Evolutionary conservation across 202 grass and related monocot species (phyloP).

Genomic region (Miscanthus sacchariflorus): DNA sequence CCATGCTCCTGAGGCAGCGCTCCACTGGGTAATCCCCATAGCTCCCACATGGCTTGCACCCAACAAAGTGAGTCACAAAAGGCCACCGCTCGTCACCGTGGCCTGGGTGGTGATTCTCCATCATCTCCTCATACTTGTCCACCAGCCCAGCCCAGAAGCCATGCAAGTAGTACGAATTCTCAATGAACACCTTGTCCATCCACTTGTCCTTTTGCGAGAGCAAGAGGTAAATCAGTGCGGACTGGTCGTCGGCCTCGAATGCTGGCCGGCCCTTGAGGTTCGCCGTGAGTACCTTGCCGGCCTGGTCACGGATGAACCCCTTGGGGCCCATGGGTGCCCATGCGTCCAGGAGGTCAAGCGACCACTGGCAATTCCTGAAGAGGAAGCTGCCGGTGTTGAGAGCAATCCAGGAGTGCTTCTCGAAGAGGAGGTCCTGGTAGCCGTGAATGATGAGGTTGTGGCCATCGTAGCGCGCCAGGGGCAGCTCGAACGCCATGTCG

Average conservation of each 20-base stretch:
- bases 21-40: conserved; percentile 92
- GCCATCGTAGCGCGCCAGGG: conserved; percentile 61
- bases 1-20: conserved; percentile 91
- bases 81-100: conserved; percentile 95
- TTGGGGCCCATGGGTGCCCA: conserved; percentile 95
- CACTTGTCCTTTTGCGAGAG: conserved; percentile 82
- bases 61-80: conserved; percentile 93
- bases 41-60: conserved; percentile 95
- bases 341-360: conserved; percentile 80
- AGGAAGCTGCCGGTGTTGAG: conserved; percentile 96
- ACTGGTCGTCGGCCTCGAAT: conserved; percentile 95
- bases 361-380: conserved; percentile 96
- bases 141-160: conserved; percentile 93
- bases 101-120: conserved; percentile 89
- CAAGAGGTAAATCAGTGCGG: conserved; percentile 85
- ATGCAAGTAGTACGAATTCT: conserved; percentile 93
- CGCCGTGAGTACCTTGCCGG: conserved; percentile 76
- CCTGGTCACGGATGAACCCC: conserved; percentile 67
- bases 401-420: conserved; percentile 88
- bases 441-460: conserved; percentile 96
- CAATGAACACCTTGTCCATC: conserved; percentile 80
- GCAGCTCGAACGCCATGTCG: conserved; percentile 97
- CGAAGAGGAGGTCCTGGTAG: conserved; percentile 88
- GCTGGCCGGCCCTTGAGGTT: conserved; percentile 83
- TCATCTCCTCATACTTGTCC: conserved; percentile 96